Evolutionary conservation across 1,284 basidiomycete species (phyloP), one percentile per base, ranked within the genome.

Genomic region (Mrakiaceae sp.): DNA sequence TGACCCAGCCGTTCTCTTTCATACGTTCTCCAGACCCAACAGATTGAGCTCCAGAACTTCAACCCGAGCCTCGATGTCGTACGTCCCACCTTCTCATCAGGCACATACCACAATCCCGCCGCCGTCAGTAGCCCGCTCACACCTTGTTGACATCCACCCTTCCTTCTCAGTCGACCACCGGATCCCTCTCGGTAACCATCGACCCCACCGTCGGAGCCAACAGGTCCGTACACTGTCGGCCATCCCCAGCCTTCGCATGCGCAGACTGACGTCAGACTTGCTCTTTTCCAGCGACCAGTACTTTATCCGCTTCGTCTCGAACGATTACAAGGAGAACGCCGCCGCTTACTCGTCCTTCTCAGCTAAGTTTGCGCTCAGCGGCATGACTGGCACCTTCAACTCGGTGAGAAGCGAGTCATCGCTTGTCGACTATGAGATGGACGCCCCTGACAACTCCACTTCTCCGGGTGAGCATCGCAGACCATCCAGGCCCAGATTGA

Each of bases 271-370:
- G 40, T 60, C 11, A 44, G 2, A 14, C 44, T 47, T 53, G 48
- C 57, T 66, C n/a, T 60, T 40, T 27, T 64, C 67, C n/a, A 60
- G 44, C 67, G 63, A 44, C 47, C 48, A 67, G 12, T 67, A 87
- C 77, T 89, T 89, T 78, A 80, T 89, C 71, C 86, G 86, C 58
- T 75, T 85, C 70, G 79, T 84, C 68, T 87, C 87, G 0, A 63
- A 79, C 47, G 70, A 40, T 67, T 69, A 80, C 64, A 83, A 78
- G 72, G 81, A 84, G 71, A 60, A 82, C 43, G 70, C 69, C 56
- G 84, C 75, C 74, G 81, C 79, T 3, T 80, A 79, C 47, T 77
- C 84, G 64, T 81, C 85, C 0, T 90, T 90, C 78, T 87, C 87
- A 11, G 79, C 87, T 65, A 82, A 82, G 70, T 89, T 88, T 78